Conservation (phyloP, 805 yeast genomes). For the Ogataea trehaloabstinens region DNA sequence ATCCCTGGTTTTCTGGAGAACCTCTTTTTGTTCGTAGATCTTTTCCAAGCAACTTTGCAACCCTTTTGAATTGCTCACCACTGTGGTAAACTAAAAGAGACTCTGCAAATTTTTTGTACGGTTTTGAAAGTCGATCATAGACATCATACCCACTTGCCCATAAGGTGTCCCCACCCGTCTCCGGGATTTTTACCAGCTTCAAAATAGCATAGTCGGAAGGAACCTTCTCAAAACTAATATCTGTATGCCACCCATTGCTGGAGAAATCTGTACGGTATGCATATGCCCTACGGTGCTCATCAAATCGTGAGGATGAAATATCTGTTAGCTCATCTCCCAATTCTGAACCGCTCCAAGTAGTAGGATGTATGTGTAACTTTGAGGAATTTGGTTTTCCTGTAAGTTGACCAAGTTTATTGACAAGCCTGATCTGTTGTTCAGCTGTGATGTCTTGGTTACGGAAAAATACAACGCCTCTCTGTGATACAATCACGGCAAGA, state of each 20-base stretch:
- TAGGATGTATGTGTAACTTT: slow-evolving; percentile 1
- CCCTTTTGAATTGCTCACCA: slow-evolving; percentile 37
- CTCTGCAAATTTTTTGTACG: slow-evolving; percentile 45
- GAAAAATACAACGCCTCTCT: slow-evolving; percentile 4
- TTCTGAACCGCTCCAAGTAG: slow-evolving; percentile 2
- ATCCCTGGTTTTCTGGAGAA: slow-evolving; percentile 3
- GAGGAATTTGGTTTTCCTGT: slow-evolving; percentile 1
- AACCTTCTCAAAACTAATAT: slow-evolving; percentile 51
- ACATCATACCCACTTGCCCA: slow-evolving; percentile 59
- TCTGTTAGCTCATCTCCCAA: slow-evolving; percentile 2
- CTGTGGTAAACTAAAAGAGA: slow-evolving; percentile 43
- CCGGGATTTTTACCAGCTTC: slow-evolving; percentile 47
- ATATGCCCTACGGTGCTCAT: background rate
- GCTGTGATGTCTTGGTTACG: background rate
- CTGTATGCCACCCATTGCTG: slow-evolving; percentile 43
- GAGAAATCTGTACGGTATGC: background rate
- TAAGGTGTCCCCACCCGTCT: slow-evolving; percentile 52
- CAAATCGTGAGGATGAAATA: background rate
- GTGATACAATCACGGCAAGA: slow-evolving; percentile 2
- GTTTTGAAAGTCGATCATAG: slow-evolving; percentile 51
- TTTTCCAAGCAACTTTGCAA: slow-evolving; percentile 23
- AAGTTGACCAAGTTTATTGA: slow-evolving; percentile 1
- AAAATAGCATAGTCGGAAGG: slow-evolving; percentile 56
- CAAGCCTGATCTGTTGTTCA: background rate
- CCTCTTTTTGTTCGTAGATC: slow-evolving; percentile 2